Evolutionary conservation across 768 basidiomycete genomes (phyloP), one percentile per base, ranked within the genome.

Genomic region (Ephemerocybe angulata): DNA sequence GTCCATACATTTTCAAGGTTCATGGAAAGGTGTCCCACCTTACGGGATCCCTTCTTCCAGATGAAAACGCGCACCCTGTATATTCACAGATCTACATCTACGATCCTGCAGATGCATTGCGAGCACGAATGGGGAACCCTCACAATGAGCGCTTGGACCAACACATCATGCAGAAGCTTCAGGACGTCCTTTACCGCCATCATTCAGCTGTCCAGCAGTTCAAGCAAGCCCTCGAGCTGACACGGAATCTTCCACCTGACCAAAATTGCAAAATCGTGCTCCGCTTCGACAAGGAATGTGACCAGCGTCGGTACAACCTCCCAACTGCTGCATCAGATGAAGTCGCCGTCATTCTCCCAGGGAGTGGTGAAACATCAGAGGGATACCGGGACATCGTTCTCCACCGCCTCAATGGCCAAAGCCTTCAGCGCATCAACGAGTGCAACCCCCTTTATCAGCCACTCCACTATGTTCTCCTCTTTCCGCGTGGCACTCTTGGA

Each of bases 391-490:
- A 81, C 38, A 75, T 78, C 17, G 53, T 78, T 13, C 28, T 76
- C n/a, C n/a, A n/a, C 0, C 46, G 22, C 5, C 42, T 61, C 0
- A 54, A 62, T 24, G 55, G 30, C 53, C 59, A 56, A 38, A 59
- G 54, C 2, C 55, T 77, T 3, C 21, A 53, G 25, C 50, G 61
- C 2, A 74, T 78, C 30, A 66, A 50, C 55, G 67, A 80, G 2
- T 49, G 62, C 0, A 62, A 74, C 55, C 65, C 70, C 3, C 46
- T 60, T 0, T 81, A 79, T 58, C 28, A 57, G 0, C 57, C 74
- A 0, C 62, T 80, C 1, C 72, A 77, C 13, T 79, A 77, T 72
- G 70, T 74, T 0, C 57, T 81, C 0, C 64, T 81, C 1, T 79
- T 80, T 65, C 72, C 77, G 3, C 17, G 44, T 38, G 75, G 75